Evolutionary conservation across 2,329 filamentous ascomycete species (phyloP).

Genomic region (Purpureocillium lavendulum): DNA sequence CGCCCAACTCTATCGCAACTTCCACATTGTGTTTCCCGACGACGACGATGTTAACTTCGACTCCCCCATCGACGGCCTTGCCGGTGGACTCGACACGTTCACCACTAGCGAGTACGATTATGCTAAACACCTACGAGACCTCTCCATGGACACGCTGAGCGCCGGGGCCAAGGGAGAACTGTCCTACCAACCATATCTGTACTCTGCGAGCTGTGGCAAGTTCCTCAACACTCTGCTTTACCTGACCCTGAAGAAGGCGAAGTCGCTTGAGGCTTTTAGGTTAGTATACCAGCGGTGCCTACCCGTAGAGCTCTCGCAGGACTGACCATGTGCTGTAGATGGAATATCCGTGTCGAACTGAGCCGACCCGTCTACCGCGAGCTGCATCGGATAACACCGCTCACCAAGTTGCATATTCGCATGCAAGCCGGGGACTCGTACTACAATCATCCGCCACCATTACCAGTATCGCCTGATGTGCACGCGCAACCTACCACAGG

Average conservation of each 20-base stretch:
- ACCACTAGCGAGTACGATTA: slow-evolving; percentile 57
- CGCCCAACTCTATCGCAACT: slow-evolving; percentile 48
- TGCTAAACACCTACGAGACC: slow-evolving; percentile 45
- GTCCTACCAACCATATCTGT: slow-evolving; percentile 45
- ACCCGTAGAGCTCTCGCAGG: not conserved
- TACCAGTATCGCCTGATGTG: slow-evolving; percentile 25
- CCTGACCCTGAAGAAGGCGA: slow-evolving; percentile 46
- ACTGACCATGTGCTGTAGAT: slow-evolving; percentile 27
- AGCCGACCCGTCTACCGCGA: slow-evolving; percentile 48
- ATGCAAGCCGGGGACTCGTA: slow-evolving; percentile 50
- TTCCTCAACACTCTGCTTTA: slow-evolving; percentile 55
- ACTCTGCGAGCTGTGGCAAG: slow-evolving; percentile 49
- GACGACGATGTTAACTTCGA: slow-evolving; percentile 45
- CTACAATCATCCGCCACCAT: slow-evolving; percentile 39
- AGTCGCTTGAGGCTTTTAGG: slow-evolving; percentile 47
- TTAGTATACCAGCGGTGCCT: slow-evolving; percentile 21
- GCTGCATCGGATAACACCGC: slow-evolving; percentile 43
- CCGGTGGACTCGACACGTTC: slow-evolving; percentile 51
- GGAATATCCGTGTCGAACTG: slow-evolving; percentile 58
- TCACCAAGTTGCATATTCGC: slow-evolving; percentile 48
- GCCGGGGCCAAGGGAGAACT: slow-evolving; percentile 43
- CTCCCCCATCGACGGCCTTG: slow-evolving; percentile 46
- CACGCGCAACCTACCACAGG: slow-evolving; percentile 22
- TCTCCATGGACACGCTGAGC: slow-evolving; percentile 48
- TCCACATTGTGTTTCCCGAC: slow-evolving; percentile 54